Base-by-base conservation (phyloP, 2,329 filamentous ascomycete genomes). In the Aspergillus clavatus region DNA sequence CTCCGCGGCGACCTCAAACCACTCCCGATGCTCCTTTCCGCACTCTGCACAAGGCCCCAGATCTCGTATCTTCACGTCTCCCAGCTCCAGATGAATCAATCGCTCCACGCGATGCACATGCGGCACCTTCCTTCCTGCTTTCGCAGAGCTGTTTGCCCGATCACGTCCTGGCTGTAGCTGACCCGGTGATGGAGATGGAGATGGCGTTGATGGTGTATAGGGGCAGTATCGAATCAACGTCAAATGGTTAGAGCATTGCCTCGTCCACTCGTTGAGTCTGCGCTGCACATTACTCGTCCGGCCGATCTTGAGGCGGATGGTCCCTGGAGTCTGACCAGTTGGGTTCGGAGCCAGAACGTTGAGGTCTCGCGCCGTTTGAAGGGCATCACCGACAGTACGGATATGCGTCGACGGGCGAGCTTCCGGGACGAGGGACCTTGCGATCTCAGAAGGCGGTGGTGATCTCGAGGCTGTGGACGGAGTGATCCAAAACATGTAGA, bases 401-500 rank as follows among this genome's bases (percentile, higher is more conserved):
- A 57, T 41, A 14, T 61, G 55, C 16, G 42, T 38, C 19, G 56
- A 51, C 27, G 53, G 51, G 3, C 61, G 57, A 19, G 72, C 60
- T 2, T 76, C 71, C 0, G 81, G 77, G 33, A 84, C 74, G 39
- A 86, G 72, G 8, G 79, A 77, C 7, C 80, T 74, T 16, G 80
- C 78, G 35, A 81, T 73, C 51, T 81, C 83, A 27, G 74, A 72
- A 0, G 83, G 75, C 0, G 80, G 75, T 1, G 76, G 71, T 0
- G 78, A 66, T 21, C 47, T 39, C 0, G 75, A 64, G 6, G 80
- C 70, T 2, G 76, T 77, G 27, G 79, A 74, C 24, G 89, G 83
- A 0, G 89, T 96, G 18, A 96, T 77, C 89, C 91, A 96, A 76
- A 97, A 98, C 68, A 98, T 95, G 76, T 98, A 98, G 55, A 98